Evolutionary conservation across 768 basidiomycete genomes (phyloP).

Genomic region (Suillus tomentosus): DNA sequence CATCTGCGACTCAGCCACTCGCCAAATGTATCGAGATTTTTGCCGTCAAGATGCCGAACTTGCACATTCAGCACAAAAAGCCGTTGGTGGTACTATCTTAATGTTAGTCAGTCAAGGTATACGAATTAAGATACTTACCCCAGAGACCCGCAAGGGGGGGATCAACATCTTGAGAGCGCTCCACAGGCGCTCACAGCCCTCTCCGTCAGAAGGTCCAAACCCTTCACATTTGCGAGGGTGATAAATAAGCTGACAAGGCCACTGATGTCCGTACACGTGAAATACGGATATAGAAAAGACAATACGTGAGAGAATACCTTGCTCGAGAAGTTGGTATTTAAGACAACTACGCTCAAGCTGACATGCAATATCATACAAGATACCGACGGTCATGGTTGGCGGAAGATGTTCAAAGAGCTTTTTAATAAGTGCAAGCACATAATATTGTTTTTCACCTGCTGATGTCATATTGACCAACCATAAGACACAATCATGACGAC

Average conservation of each 20-base stretch:
- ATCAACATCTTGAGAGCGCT: no score
- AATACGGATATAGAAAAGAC: slow-evolving; percentile 31
- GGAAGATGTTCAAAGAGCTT: slow-evolving; percentile 10
- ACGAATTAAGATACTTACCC: no score
- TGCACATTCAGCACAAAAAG: no score
- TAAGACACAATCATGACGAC: slow-evolving; percentile 10
- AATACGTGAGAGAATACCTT: slow-evolving; percentile 12
- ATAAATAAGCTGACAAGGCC: slow-evolving; percentile 32
- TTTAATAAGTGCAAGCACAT: slow-evolving; percentile 13
- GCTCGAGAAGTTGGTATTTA: background rate
- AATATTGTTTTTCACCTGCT: slow-evolving; percentile 18
- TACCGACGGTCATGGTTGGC: background rate
- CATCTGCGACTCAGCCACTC: no score
- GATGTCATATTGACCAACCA: slow-evolving; percentile 20
- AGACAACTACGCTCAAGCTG: background rate
- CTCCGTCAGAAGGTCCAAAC: no score
- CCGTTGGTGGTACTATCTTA: no score
- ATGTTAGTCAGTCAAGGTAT: no score
- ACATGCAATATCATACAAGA: slow-evolving; percentile 7
- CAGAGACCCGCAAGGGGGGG: no score
- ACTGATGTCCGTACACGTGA: slow-evolving; percentile 37
- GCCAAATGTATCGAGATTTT: no score
- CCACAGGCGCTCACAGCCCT: no score
- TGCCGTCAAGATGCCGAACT: no score
- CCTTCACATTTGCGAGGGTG: no score